Evolutionary conservation across 1,284 basidiomycete genomes (phyloP), one percentile per base, ranked within the genome.

Genomic region (Phylloboletellus chloephorus): DNA sequence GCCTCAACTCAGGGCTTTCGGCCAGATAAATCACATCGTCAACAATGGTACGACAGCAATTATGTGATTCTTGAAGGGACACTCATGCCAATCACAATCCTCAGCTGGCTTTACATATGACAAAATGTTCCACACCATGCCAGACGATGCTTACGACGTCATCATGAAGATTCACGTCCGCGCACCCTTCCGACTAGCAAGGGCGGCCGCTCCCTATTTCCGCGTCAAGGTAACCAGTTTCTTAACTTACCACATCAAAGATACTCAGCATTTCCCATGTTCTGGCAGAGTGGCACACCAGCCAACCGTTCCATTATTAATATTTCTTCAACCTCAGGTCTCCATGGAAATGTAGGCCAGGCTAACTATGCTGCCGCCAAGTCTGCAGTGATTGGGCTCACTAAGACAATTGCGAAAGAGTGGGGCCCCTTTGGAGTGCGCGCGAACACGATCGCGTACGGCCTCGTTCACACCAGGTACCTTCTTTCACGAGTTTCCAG

Each of bases 351-450:
- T 56, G 81, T 88, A 39, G 89, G 89, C 3, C 89, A 91, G 63
- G 79, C 74, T 25, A 92, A 92, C 68, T 92, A 91, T 56, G 76
- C 85, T 10, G 74, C 83, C 1, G 85, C 84, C 40, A 90, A 89
- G 57, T 67, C 85, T 12, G 86, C 81, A 9, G 78, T 89, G 19
- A 54, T 82, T 39, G 88, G 88, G 22, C 66, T 91, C 41, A 87
- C 86, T 28, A 90, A 90, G 69, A 91, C 88, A 11, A 79, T 88
- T 51, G 81, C 82, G 37, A 92, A 91, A 63, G 88, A 92, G 61
- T 92, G 88, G 88, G 88, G 89, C 42, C 62, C 69, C 5, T 91
- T 85, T 60, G 82, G 82, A 52, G 87, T 91, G 8, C 79, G 86
- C 36, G 81, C 83, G 32, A 90, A 91, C 66, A 83, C 82, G 2